Evolutionary conservation across 176 grass and related monocot genomes (phyloP).

Genomic region (Ananas comosus): DNA sequence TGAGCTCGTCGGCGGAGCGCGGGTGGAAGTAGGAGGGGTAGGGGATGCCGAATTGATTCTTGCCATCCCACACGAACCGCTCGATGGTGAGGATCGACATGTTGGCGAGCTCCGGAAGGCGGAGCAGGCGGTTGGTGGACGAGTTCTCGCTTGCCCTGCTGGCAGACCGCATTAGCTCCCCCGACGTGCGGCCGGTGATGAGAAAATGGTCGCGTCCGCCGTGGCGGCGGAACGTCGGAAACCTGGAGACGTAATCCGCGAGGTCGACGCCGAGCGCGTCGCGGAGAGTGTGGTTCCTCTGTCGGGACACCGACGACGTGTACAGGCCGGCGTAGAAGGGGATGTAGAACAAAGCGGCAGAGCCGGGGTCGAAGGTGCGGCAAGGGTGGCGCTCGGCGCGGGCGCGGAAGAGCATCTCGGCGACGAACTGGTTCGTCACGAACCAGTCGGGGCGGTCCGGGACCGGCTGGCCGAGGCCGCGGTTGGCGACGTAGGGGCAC

Average conservation of each 20-base stretch:
- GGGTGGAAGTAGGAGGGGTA: constrained; percentile 80
- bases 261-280: constrained; percentile 38
- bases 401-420: constrained; percentile 31
- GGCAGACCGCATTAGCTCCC: constrained; percentile 38
- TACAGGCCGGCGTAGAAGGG: constrained; percentile 21
- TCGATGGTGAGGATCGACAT: constrained; percentile 73
- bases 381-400: constrained; percentile 32
- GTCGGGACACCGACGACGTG: background rate
- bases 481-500: constrained; percentile 22
- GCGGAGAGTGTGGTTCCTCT: constrained; percentile 11
- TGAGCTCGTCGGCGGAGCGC: constrained; percentile 35
- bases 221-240: constrained; percentile 21
- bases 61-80: constrained; percentile 31
- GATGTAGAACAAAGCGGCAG: constrained; percentile 1
- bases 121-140: constrained; percentile 54
- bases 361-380: constrained; percentile 9
- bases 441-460: constrained; percentile 20
- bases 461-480: constrained; percentile 16
- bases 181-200: constrained; percentile 39
- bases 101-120: constrained; percentile 45
- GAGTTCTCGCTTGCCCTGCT: constrained; percentile 31
- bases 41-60: constrained; percentile 41
- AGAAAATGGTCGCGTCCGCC: constrained; percentile 51
- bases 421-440: constrained; percentile 23
- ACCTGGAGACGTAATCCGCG: constrained; percentile 18